Percentiles rank a stretch among this genome's conserved stretches.
These are phyloP conservation scores for Dissophora globulifera DNA, from an alignment of 192 early-diverging fungal genomes.

Conservation along the genomic window DNA sequence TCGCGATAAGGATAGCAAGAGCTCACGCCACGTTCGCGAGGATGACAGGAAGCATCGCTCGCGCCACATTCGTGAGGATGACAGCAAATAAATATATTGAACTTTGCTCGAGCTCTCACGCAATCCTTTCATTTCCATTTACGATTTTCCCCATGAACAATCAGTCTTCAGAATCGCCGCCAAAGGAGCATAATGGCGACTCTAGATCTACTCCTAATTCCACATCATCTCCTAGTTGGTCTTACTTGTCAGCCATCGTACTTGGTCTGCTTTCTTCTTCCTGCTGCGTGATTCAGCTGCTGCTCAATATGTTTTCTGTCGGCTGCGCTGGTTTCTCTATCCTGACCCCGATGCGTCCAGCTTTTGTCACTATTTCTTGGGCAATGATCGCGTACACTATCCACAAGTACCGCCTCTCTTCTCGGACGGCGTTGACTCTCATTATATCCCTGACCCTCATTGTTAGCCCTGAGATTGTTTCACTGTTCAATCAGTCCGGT, in stretches of 20 bases:
- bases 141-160: no score
- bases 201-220: not conserved
- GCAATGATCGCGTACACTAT: constrained; percentile 35
- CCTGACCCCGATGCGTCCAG: constrained; percentile 59
- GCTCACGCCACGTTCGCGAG: not conserved
- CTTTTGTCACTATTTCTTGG: constrained; percentile 47
- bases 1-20: not conserved
- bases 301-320: constrained; percentile 63
- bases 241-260: constrained; percentile 37
- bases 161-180: no score
- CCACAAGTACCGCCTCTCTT: constrained; percentile 30
- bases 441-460: constrained; percentile 46
- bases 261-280: constrained; percentile 57
- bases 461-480: constrained; percentile 55
- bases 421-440: constrained; percentile 13
- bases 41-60: not conserved
- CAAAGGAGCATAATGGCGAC: not conserved
- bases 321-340: constrained; percentile 66
- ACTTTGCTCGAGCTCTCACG: not conserved
- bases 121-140: not conserved
- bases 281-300: constrained; percentile 65
- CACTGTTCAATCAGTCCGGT: constrained; percentile 45
- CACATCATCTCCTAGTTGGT: not conserved
- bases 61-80: not conserved
- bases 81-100: not conserved